A percentile compares a stretch with the other conserved stretches of the same genome.
Conservation (phyloP, 306 rosid genomes). For the Lathyrus oleraceus region DNA sequence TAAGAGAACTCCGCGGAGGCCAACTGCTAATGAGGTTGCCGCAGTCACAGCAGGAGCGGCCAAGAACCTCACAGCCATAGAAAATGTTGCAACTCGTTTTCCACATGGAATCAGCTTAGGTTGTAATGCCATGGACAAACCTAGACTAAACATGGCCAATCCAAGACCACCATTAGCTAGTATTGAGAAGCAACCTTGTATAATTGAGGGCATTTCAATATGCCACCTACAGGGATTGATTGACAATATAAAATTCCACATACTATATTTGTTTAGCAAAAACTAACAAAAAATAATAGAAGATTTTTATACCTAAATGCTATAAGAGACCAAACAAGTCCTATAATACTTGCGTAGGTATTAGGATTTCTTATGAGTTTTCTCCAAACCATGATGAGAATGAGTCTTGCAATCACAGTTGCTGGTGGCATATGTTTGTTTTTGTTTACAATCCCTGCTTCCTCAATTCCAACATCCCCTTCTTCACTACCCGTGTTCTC, state of each 20-base stretch:
- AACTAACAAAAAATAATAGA: not conserved
- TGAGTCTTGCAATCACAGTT: conserved; percentile 85
- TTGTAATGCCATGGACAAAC: conserved; percentile 90
- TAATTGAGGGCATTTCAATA: conserved; percentile 74
- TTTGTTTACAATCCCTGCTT: conserved; percentile 49
- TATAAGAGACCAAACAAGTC: conserved; percentile 78
- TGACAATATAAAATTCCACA: not conserved
- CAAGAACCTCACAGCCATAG: conserved; percentile 92
- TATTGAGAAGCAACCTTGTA: conserved; percentile 68
- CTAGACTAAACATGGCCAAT: conserved; percentile 95
- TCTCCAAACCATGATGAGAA: conserved; percentile 91
- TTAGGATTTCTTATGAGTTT: conserved; percentile 91
- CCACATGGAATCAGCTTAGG: conserved; percentile 91
- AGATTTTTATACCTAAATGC: conserved; percentile 56
- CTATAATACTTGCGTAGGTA: conserved; percentile 79
- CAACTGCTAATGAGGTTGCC: conserved; percentile 71
- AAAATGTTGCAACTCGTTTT: conserved; percentile 81
- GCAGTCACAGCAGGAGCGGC: conserved; percentile 93
- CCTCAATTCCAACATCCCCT: conserved; percentile 44
- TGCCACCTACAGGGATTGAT: conserved; percentile 46
- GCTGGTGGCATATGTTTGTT: conserved; percentile 81
- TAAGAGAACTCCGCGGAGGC: conserved; percentile 78
- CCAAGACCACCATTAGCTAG: conserved; percentile 85
- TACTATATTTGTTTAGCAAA: not conserved
- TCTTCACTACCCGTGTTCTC: conserved; percentile 59